Base-by-base conservation (phyloP, 1,284 basidiomycete genomes). In the Pseudozyma tsukubaensis region DNA sequence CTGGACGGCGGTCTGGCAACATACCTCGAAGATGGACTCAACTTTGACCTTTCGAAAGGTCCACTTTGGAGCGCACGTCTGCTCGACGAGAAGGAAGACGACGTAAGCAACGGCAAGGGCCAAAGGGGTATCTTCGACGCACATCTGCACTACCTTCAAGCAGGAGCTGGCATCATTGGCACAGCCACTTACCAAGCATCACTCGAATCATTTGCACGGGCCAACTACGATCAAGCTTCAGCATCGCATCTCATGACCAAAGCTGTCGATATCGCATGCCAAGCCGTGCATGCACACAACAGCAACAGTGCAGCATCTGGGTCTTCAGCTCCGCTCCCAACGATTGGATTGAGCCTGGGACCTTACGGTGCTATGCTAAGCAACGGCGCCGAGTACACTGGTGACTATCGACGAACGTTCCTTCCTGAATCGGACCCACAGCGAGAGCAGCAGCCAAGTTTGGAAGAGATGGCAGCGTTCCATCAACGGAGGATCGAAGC, bases 181-280 rank as follows among this genome's bases (percentile, higher is more conserved):
- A 79, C 79, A 3, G 74, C 75, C 12, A 78, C 76, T 48, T 81
- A 81, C 54, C 79, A 81, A 50, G 77, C 79, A 11, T 78, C 76
- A 14, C 63, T 58, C 43, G 64, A 75, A 19, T 72, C 74, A 4
- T 82, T 79, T 24, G 61, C 59, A 35, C 61, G 64, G 24, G 71
- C 71, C 37, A 67, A 72, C 44, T 69, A 75, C 48, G 50, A 61
- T 21, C 32, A 53, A 12, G 45, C 42, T 16, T 65, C 64, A 4
- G 76, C 75, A 9, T 59, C 59, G 8, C 59, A 60, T 52, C 70
- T 81, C 37, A 78, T 81, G 68, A 44, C 68, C 29, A 58, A 50
- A n/a, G 75, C 79, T 7, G 72, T 82, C 44, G 61, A 63, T 12
- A 34, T 80, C 6, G 77, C 80, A 4, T 63, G 65, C 29, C 50